phyloP scores from a whole-genome alignment of 1,284 basidiomycete species.

The Ustilago tritici region DNA sequence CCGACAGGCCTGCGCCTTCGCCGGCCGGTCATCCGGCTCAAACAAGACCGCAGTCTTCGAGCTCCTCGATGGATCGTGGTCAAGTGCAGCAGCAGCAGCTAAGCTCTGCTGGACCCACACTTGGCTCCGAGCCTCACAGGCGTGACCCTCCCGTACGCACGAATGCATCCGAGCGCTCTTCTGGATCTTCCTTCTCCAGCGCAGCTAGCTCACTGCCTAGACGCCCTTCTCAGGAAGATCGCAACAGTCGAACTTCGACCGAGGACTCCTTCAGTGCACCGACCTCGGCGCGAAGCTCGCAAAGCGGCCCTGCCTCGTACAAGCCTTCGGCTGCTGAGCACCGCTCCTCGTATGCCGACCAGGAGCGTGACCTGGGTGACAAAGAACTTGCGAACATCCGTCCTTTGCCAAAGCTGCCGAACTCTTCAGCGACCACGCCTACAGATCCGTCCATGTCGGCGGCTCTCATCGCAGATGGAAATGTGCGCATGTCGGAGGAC shows the following conservation, averaged over 20 bases:
- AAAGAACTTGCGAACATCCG: slow-evolving; percentile 55
- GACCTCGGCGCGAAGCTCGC: slow-evolving; percentile 62
- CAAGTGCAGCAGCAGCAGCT: slow-evolving; percentile 9
- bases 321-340: slow-evolving; percentile 23
- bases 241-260: slow-evolving; percentile 33
- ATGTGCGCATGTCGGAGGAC: slow-evolving; percentile 46
- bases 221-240: slow-evolving; percentile 33
- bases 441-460: slow-evolving; percentile 18
- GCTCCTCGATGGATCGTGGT: slow-evolving; percentile 19
- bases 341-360: slow-evolving; percentile 23
- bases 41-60: slow-evolving; percentile 21
- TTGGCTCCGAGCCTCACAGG: slow-evolving; percentile 23
- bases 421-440: slow-evolving; percentile 30
- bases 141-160: slow-evolving; percentile 32
- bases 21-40: slow-evolving; percentile 16
- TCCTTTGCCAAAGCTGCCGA: slow-evolving; percentile 53
- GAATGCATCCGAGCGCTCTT: slow-evolving; percentile 57
- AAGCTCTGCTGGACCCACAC: slow-evolving; percentile 1
- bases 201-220: slow-evolving; percentile 31
- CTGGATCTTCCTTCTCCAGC: slow-evolving; percentile 60
- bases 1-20: slow-evolving; percentile 1
- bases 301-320: slow-evolving; percentile 40
- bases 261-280: slow-evolving; percentile 60
- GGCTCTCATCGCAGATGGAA: slow-evolving; percentile 2
- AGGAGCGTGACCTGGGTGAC: slow-evolving; percentile 51